Base-by-base conservation (phyloP, 1,139 yeast species). In the Komagataea norvegica region DNA sequence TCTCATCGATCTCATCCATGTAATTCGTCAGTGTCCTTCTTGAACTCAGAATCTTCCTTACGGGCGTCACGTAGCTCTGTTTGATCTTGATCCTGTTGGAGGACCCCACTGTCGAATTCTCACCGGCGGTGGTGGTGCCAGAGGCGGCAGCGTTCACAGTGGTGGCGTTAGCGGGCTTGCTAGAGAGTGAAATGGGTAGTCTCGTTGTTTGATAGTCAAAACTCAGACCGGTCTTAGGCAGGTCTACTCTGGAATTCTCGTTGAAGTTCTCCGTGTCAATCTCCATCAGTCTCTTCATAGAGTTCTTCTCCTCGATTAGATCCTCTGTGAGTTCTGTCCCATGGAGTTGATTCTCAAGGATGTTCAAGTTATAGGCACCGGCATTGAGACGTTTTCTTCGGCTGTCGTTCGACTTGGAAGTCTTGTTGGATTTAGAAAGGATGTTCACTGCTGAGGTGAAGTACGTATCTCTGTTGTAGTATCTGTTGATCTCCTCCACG, bases 261-360 rank as follows among this genome's bases (percentile, higher is more conserved):
- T 55, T 62, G 45, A 64, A 67, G 42, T 67, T 66, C 47, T 67
- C 72, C 20, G 61, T 46, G 39, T 64, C 66, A 14, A 67, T 46
- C 38, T 67, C 71, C 4, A 56, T 60, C 33, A 64, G 62, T 29
- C 72, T 45, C 41, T 62, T 62, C 16, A 49, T 47, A 1, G 67
- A 61, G 33, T 58, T 59, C 41, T 59, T 58, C 39, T 55, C 54
- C 36, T 61, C 67, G 3, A 49, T 40, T 5, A 54, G 39, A 18
- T 51, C 52, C 23, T 52, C 59, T 4, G 52, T 41, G 3, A 50
- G 41, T 19, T 47, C 52, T 3, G 56, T 52, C 0, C 55, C 56
- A 31, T 52, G 56, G 7, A 52, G 22, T 8, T 38, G 46, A 13
- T 51, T 45, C 31, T 53, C 56, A 13, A 53, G 44, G 1, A 47